A percentile compares a stretch with the other conserved stretches of the same genome.
phyloP scores from a whole-genome alignment of 305 asterid species.

The Solanum aculeatissimum region DNA sequence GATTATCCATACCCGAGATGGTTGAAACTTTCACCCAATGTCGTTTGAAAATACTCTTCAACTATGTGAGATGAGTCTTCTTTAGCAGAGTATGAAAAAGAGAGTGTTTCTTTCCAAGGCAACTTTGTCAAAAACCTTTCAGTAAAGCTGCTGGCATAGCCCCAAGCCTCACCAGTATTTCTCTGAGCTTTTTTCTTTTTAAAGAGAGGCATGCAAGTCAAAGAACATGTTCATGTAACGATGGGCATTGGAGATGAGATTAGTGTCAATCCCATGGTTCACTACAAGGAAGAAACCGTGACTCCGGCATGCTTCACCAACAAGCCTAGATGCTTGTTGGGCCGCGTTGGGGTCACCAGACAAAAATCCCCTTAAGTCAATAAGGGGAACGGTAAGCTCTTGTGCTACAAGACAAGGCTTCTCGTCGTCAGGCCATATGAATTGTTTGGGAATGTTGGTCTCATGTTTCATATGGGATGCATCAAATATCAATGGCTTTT shows the following conservation, averaged over 20 bases:
- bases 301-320: neutral
- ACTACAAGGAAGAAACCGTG: neutral
- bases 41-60: neutral
- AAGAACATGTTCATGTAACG: neutral
- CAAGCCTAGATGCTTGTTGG: slow-evolving; percentile 25
- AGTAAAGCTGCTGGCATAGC: neutral
- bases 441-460: neutral
- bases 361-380: slow-evolving; percentile 52
- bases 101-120: neutral
- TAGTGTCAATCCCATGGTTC: neutral
- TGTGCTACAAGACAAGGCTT: slow-evolving; percentile 1
- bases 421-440: neutral
- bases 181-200: neutral
- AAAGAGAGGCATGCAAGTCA: neutral
- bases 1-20: neutral
- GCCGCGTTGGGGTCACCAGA: slow-evolving; percentile 35
- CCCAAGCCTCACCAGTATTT: neutral
- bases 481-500: slow-evolving; percentile 30
- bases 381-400: slow-evolving; percentile 45
- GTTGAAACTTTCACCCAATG: neutral
- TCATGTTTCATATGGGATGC: slow-evolving; percentile 8
- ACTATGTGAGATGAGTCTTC: neutral
- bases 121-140: neutral
- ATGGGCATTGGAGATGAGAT: neutral
- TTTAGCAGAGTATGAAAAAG: neutral